Base-by-base conservation (phyloP, 176 grass and related monocot genomes). In the Otatea glauca region DNA sequence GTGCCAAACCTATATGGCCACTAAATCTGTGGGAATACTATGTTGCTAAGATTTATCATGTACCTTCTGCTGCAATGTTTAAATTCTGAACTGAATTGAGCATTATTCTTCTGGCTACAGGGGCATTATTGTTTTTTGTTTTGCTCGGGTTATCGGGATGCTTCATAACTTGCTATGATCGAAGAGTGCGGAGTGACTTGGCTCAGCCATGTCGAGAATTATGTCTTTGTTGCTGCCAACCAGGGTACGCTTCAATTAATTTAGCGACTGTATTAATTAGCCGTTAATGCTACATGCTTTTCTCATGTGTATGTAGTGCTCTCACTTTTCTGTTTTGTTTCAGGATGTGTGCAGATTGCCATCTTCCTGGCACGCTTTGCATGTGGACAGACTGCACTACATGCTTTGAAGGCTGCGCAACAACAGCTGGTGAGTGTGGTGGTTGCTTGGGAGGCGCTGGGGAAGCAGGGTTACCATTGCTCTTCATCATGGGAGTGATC, bases 171-270 rank as follows among this genome's bases (percentile, higher is more conserved):
- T 99, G 96, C 79, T 99, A 91, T 80, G 96, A 99, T 65, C 89
- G 90, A 84, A 91, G 90, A 92, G 93, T 99, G 14, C 86, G 89
- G 9, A 94, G 89, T 89, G 96, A 99, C 85, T 87, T 99, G 86
- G 85, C 91, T 82, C 96, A 99, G 78, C 96, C 96, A 56, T 99
- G 96, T 75, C 88, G 93, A 91, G 92, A 99, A 76, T 77, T 99
- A 21, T 99, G 96, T 89, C 91, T 96, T 78, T 99, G 96, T 82
- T 99, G 96, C 76, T 99, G 96, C 84, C 96, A 96, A 54, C 96
- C 96, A 83, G 93, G 96, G 96, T 96, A 96, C 70, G 42, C 70
- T 83, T 81, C 50, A 2, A 56, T 67, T 62, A 83, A 13, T 61
- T 69, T 25, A 29, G 29, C 62, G 56, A 50, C 7, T 83, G 10